These are phyloP conservation scores for Tuber umbilicatum DNA, from an alignment of 495 filamentous ascomycete species.

Conservation along the genomic window DNA sequence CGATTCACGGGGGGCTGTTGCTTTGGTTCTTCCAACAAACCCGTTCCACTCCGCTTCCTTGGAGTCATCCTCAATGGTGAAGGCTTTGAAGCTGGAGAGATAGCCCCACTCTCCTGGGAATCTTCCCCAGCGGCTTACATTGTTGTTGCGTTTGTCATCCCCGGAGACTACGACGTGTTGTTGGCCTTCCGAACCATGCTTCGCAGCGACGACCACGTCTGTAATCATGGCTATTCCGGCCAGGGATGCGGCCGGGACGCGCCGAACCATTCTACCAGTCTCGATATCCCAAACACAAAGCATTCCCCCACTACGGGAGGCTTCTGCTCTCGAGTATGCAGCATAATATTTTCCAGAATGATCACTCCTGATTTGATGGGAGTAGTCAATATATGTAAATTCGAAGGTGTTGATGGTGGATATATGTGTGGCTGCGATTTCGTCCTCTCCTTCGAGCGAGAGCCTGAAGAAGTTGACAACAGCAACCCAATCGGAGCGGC, in stretches of 20 bases:
- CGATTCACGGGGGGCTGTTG: conserved; percentile 14
- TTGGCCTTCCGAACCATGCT: neutral
- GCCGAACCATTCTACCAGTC: conserved; percentile 16
- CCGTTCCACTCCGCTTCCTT: conserved; percentile 1
- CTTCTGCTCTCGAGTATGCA: conserved; percentile 25
- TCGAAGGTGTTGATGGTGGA: conserved; percentile 21
- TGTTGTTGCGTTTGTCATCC: conserved; percentile 31
- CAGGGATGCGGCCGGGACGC: conserved; percentile 6
- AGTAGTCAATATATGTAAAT: conserved; percentile 30
- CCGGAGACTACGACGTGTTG: conserved; percentile 22
- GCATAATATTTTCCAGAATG: conserved; percentile 26
- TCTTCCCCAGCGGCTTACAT: conserved; percentile 16
- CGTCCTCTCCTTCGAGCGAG: neutral
- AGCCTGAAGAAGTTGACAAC: conserved; percentile 19
- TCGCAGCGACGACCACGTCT: conserved; percentile 14
- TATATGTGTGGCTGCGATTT: conserved; percentile 4
- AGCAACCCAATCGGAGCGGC: conserved; percentile 13
- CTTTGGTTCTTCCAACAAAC: conserved; percentile 24
- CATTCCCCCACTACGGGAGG: neutral
- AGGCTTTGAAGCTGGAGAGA: conserved; percentile 19
- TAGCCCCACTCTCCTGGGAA: conserved; percentile 27
- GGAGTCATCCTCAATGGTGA: conserved; percentile 9
- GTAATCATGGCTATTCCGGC: conserved; percentile 18
- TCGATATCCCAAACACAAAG: conserved; percentile 27
- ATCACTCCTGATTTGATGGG: conserved; percentile 29